Evolutionary conservation across 805 yeast species (phyloP).

Genomic region (Dipodascus albidus): DNA sequence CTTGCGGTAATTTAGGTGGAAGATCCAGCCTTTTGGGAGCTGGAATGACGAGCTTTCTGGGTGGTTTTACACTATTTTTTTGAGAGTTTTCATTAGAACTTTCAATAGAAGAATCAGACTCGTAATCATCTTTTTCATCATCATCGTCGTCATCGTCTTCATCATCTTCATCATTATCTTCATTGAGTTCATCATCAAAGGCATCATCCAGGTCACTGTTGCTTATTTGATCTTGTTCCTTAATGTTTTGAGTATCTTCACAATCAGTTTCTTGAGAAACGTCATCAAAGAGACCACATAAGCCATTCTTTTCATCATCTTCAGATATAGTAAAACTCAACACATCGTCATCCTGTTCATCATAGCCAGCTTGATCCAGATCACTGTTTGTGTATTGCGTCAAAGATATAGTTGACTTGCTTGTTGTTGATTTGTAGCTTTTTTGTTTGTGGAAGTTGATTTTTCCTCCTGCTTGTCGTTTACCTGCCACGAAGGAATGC

Average conservation of each 20-base stretch:
- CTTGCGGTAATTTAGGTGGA: constrained; percentile 12
- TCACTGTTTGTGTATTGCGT: not conserved
- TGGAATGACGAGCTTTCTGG: constrained; percentile 5
- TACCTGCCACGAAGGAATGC: not conserved
- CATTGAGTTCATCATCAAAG: constrained; percentile 29
- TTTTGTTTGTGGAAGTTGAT: not conserved
- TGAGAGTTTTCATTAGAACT: not conserved
- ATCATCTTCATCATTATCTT: constrained; percentile 30
- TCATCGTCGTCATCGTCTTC: constrained; percentile 24
- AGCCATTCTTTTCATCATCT: not conserved
- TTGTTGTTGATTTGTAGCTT: not conserved
- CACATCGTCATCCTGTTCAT: not conserved
- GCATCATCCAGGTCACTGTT: constrained; percentile 26
- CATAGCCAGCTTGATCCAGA: not conserved
- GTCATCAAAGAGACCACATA: too few relatives aligned
- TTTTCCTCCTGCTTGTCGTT: not conserved
- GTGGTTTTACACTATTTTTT: not conserved
- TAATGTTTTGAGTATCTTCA: constrained; percentile 3
- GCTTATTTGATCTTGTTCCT: constrained; percentile 9
- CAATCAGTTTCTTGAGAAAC: constrained; percentile 1
- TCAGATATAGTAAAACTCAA: not conserved
- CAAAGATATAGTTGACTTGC: not conserved
- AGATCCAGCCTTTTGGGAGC: constrained; percentile 15
- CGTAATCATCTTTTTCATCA: constrained; percentile 11
- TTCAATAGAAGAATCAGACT: constrained; percentile 3